Evolutionary conservation across 1,139 yeast species (phyloP).

Genomic region (Candida sp.): DNA sequence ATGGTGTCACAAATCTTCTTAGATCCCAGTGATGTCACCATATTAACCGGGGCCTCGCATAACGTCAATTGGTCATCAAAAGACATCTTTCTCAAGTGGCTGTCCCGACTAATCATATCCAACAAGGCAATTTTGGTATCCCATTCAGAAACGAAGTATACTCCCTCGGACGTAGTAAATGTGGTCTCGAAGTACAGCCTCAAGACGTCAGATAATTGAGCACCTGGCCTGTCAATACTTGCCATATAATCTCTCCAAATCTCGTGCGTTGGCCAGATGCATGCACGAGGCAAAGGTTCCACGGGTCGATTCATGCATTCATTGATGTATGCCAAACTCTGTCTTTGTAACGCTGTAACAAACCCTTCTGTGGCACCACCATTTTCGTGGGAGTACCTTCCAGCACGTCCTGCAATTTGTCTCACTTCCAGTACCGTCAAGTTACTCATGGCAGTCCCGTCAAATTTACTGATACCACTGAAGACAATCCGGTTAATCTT

Average conservation of each 20-base stretch:
- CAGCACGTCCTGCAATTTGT: slow-evolving; percentile 98
- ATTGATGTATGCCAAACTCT: slow-evolving; percentile 47
- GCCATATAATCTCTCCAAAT: slow-evolving; percentile 64
- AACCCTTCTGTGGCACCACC: slow-evolving; percentile 55
- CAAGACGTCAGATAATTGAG: slow-evolving; percentile 12
- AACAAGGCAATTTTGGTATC: slow-evolving; percentile 48
- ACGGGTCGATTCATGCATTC: slow-evolving; percentile 51
- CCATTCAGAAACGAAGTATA: slow-evolving; percentile 48
- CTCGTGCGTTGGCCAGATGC: slow-evolving; percentile 72
- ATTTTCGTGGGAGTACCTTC: slow-evolving; percentile 57
- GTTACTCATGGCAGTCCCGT: slow-evolving; percentile 57
- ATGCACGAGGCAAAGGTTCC: slow-evolving; percentile 54
- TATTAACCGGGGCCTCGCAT: slow-evolving; percentile 61
- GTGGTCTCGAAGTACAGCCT: not conserved
- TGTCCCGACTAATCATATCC: slow-evolving; percentile 43
- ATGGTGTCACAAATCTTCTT: slow-evolving; percentile 22
- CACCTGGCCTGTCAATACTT: slow-evolving; percentile 47
- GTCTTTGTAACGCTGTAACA: slow-evolving; percentile 55
- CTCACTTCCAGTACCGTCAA: slow-evolving; percentile 72
- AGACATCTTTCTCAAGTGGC: slow-evolving; percentile 26
- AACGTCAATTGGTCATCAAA: slow-evolving; percentile 61
- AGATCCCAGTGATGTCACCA: slow-evolving; percentile 19
- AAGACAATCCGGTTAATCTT: slow-evolving; percentile 83
- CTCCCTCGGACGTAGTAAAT: slow-evolving; percentile 17
- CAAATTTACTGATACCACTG: slow-evolving; percentile 67